Conservation (phyloP, 176 grass and related monocot species). For the Phoenix roebelenii region DNA sequence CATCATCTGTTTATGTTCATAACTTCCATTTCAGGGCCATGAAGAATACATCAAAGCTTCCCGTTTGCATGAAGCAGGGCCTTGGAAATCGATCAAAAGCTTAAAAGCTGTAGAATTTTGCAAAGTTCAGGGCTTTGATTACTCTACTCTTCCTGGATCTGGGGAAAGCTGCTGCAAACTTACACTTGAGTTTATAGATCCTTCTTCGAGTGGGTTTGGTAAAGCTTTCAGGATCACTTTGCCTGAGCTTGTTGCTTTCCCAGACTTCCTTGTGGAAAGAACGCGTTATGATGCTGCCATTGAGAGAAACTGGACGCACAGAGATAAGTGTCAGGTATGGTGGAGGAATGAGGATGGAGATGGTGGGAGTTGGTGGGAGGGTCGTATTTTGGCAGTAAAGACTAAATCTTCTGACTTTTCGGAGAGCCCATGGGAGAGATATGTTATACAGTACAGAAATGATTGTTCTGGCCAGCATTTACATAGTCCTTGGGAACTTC, state of each 20-base stretch:
- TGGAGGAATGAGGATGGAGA: constrained; percentile 58
- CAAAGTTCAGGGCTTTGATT: constrained; percentile 56
- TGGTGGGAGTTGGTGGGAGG: constrained; percentile 92
- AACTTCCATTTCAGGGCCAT: constrained; percentile 51
- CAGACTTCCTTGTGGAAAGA: constrained; percentile 93
- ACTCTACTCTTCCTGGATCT: constrained; percentile 65
- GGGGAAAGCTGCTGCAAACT: constrained; percentile 94
- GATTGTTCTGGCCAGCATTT: constrained; percentile 48
- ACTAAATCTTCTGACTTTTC: constrained; percentile 75
- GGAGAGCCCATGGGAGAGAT: constrained; percentile 93
- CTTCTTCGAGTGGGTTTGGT: constrained; percentile 40
- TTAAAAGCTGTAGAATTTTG: constrained; percentile 84
- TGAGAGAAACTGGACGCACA: constrained; percentile 64
- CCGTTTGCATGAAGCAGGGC: constrained; percentile 29
- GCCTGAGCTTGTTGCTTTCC: constrained; percentile 56
- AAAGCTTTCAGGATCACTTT: constrained; percentile 61
- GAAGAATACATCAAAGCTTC: constrained; percentile 48
- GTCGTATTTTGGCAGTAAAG: constrained; percentile 45
- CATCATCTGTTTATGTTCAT: too few relatives aligned
- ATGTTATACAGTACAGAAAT: constrained; percentile 72
- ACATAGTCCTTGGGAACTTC: constrained; percentile 94
- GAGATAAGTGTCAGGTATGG: constrained; percentile 96
- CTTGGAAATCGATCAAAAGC: constrained; percentile 44
- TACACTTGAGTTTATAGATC: constrained; percentile 48
- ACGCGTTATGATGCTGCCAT: constrained; percentile 67